Conservation (phyloP, 192 early-diverging fungal species). For the Haplosporangium gracile region DNA sequence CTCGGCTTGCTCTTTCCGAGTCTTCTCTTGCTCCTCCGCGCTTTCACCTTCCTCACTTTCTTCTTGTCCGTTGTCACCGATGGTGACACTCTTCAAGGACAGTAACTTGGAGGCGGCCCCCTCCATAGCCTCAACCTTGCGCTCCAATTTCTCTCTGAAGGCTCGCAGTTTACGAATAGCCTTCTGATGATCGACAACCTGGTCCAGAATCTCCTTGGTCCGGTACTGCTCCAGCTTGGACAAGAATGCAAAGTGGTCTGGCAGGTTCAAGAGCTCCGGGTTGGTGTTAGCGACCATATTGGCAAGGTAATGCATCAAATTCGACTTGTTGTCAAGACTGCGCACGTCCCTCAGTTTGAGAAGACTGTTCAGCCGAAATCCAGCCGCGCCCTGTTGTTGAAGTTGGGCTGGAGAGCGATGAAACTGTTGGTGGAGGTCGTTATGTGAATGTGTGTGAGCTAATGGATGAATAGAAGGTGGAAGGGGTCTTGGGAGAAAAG, state of each 20-base stretch:
- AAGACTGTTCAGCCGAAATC: constrained; percentile 45
- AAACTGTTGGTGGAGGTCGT: not conserved
- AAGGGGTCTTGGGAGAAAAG: not conserved
- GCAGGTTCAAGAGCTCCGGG: constrained; percentile 40
- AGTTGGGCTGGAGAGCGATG: not conserved
- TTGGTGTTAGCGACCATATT: constrained; percentile 50
- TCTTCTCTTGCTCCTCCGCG: not conserved
- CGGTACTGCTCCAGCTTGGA: constrained; percentile 41
- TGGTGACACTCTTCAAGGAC: too few relatives aligned
- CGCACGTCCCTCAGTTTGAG: constrained; percentile 49
- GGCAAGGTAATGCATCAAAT: constrained; percentile 51
- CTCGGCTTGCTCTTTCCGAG: not conserved
- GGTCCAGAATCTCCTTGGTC: constrained; percentile 47
- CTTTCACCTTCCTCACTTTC: not conserved
- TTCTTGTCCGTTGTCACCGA: not conserved
- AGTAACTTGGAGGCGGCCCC: not conserved
- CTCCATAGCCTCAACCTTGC: not conserved
- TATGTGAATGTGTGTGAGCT: not conserved
- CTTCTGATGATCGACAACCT: constrained; percentile 50
- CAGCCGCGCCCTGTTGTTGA: constrained; percentile 44
- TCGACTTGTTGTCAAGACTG: constrained; percentile 48
- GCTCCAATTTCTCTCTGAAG: constrained; percentile 19
- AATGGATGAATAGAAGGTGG: not conserved
- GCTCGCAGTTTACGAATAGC: constrained; percentile 12
- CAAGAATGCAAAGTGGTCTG: constrained; percentile 33